A percentile compares a stretch with the other conserved stretches of the same genome.
phyloP scores from a whole-genome alignment of 2,329 filamentous ascomycete genomes.

The Penicillium sp. region DNA sequence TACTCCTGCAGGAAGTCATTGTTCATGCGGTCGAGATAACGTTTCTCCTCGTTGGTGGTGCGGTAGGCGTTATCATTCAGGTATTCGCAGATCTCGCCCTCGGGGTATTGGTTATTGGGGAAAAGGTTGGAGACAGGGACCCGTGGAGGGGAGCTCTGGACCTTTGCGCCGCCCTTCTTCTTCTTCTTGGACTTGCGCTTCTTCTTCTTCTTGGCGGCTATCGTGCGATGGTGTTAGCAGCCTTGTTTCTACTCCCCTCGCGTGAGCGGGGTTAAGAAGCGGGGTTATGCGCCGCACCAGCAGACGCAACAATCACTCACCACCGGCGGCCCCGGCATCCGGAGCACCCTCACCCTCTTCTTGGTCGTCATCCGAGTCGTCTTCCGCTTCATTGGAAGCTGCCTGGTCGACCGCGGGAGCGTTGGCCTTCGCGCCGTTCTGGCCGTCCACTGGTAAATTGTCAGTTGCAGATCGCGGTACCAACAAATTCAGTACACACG shows the following conservation, averaged over 20 bases:
- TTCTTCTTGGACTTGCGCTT: constrained; percentile 76
- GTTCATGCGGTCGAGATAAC: constrained; percentile 76
- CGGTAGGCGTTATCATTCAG: constrained; percentile 72
- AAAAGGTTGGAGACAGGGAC: constrained; percentile 73
- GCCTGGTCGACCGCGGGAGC: constrained; percentile 31
- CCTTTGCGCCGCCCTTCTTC: constrained; percentile 60
- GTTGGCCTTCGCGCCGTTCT: constrained; percentile 35
- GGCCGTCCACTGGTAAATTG: constrained; percentile 38
- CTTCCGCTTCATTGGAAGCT: constrained; percentile 50
- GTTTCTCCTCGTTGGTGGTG: constrained; percentile 81
- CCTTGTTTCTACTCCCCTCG: not conserved
- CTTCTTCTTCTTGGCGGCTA: constrained; percentile 71
- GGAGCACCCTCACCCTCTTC: constrained; percentile 46
- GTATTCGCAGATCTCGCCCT: constrained; percentile 77
- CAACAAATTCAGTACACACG: constrained; percentile 26
- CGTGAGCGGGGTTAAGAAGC: constrained; percentile 2
- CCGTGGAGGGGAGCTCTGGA: constrained; percentile 74
- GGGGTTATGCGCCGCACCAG: not conserved
- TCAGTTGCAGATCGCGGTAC: constrained; percentile 16
- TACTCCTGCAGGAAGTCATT: constrained; percentile 78
- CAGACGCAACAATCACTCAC: constrained; percentile 19
- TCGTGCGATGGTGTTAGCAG: constrained; percentile 12
- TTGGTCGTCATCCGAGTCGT: constrained; percentile 56
- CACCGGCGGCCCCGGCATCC: constrained; percentile 40
- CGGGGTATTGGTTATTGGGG: constrained; percentile 68